Conservation (phyloP, 2,329 filamentous ascomycete genomes). For the Gnomoniopsis smithogilvyi region DNA sequence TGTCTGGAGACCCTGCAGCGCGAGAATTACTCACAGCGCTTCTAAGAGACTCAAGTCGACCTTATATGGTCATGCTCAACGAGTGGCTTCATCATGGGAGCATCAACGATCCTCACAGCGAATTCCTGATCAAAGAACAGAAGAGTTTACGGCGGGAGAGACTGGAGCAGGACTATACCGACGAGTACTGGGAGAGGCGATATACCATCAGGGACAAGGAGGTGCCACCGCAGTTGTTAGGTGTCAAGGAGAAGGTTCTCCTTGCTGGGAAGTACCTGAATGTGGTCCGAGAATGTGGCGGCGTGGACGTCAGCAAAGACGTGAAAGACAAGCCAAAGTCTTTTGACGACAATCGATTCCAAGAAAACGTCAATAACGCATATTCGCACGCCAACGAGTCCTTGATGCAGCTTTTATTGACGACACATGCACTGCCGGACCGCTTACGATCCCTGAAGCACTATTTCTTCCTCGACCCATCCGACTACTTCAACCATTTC, state of each 20-base stretch:
- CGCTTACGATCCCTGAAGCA: conserved; percentile 90
- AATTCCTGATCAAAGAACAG: conserved; percentile 94
- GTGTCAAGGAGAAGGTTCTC: conserved; percentile 89
- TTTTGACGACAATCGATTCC: conserved; percentile 86
- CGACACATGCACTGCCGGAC: conserved; percentile 85
- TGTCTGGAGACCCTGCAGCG: conserved; percentile 91
- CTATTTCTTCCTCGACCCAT: conserved; percentile 98
- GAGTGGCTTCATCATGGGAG: conserved; percentile 97
- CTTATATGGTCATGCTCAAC: conserved; percentile 98
- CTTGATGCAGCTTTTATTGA: conserved; percentile 83
- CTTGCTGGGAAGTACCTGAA: conserved; percentile 97
- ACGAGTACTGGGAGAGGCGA: conserved; percentile 98
- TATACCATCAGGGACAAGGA: conserved; percentile 93
- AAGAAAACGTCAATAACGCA: conserved; percentile 93
- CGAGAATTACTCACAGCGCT: conserved; percentile 77
- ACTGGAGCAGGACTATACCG: conserved; percentile 93
- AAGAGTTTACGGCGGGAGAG: conserved; percentile 90
- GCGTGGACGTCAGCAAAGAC: conserved; percentile 87
- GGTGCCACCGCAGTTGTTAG: conserved; percentile 86
- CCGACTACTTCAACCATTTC: conserved; percentile 98
- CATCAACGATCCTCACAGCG: conserved; percentile 89
- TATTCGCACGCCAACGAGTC: conserved; percentile 96
- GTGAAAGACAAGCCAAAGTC: conserved; percentile 85
- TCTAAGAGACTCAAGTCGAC: conserved; percentile 81
- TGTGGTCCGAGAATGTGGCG: conserved; percentile 94